phyloP scores from a whole-genome alignment of 2,329 filamentous ascomycete genomes.

The Drechslera avenae region DNA sequence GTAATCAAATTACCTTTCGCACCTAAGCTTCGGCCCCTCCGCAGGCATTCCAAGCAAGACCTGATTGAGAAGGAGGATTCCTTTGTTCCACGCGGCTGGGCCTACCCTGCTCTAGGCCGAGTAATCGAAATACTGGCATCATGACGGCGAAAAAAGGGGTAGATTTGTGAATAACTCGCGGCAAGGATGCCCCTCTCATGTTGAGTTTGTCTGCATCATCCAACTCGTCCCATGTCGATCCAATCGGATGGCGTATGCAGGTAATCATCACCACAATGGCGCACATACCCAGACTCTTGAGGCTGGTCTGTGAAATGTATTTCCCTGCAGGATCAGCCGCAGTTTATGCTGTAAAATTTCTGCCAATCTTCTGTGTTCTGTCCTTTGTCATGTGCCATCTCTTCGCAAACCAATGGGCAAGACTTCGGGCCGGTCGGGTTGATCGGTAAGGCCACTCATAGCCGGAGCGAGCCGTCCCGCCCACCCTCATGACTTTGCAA shows the following conservation, averaged over 20 bases:
- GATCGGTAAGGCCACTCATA: conserved; percentile 6
- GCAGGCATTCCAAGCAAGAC: not conserved
- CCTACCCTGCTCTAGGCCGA: not conserved
- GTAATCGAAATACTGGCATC: not conserved
- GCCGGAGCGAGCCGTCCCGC: conserved; percentile 7
- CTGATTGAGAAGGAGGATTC: not conserved
- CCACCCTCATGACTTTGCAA: not conserved
- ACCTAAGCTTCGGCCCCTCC: too few species aligned
- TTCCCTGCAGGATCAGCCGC: too few species aligned
- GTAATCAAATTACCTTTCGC: too few species aligned
- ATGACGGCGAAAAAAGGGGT: not conserved
- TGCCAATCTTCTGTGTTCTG: not conserved
- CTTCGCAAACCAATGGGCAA: not conserved
- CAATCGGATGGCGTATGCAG: not conserved
- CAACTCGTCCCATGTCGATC: too few species aligned
- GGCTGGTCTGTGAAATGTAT: not conserved
- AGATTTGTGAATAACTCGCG: not conserved
- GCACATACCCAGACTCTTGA: not conserved
- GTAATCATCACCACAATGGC: not conserved
- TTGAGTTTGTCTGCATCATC: not conserved
- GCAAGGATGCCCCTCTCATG: not conserved
- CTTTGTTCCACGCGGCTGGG: conserved; percentile 5
- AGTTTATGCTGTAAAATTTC: too few species aligned
- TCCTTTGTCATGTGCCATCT: not conserved
- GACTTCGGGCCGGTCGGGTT: not conserved